These are phyloP conservation scores for Tolypocladium endophyticum DNA, from an alignment of 2,329 filamentous ascomycete genomes.

Conservation along the genomic window DNA sequence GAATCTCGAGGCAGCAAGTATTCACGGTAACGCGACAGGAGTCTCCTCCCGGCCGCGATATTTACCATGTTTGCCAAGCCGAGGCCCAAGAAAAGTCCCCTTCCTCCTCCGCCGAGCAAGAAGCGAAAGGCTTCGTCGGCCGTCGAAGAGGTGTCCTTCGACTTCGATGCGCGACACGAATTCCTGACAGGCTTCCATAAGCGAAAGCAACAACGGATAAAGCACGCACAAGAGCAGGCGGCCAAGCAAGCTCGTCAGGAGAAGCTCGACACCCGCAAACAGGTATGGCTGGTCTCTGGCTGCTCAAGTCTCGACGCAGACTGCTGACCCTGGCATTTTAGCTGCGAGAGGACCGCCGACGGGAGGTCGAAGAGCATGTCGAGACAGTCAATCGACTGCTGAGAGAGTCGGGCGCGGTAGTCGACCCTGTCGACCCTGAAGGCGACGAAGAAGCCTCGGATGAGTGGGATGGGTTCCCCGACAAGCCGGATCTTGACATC, in stretches of 20 bases:
- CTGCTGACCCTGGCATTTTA: conserved; percentile 23
- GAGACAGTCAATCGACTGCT: conserved; percentile 63
- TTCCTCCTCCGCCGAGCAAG: conserved; percentile 52
- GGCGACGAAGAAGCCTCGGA: conserved; percentile 32
- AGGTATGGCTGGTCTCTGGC: conserved; percentile 42
- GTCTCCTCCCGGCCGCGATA: not conserved
- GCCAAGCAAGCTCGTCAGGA: conserved; percentile 69
- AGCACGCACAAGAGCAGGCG: conserved; percentile 74
- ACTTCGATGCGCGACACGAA: conserved; percentile 67
- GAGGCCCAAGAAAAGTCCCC: conserved; percentile 43
- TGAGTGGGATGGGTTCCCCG: conserved; percentile 58
- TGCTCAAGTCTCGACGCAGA: not conserved
- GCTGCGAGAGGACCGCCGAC: conserved; percentile 74
- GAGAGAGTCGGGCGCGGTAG: conserved; percentile 41
- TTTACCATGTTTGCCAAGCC: conserved; percentile 42
- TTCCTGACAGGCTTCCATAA: conserved; percentile 96
- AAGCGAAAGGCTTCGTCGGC: conserved; percentile 50
- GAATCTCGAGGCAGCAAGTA: not conserved
- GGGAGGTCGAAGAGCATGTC: conserved; percentile 74
- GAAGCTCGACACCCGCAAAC: conserved; percentile 60
- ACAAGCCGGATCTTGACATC: conserved; percentile 34
- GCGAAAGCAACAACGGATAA: conserved; percentile 76
- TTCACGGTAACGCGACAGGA: too few species aligned
- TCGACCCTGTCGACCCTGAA: conserved; percentile 26
- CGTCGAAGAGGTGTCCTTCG: conserved; percentile 78